Evolutionary conservation across 2,329 filamentous ascomycete genomes (phyloP).

Genomic region (Stagonosporopsis rhizophila): DNA sequence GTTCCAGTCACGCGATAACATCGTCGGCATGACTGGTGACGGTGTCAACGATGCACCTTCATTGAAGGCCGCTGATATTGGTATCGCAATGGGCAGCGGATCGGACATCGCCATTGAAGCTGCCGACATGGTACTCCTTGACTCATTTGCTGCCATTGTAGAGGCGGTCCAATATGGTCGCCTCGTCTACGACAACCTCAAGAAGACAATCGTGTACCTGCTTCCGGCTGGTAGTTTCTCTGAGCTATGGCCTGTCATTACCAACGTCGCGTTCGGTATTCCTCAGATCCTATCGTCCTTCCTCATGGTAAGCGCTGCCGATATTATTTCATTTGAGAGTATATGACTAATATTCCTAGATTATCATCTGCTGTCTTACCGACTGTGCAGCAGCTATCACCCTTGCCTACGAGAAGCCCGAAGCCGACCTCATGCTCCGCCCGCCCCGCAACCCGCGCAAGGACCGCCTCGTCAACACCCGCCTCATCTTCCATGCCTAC

Average conservation of each 20-base stretch:
- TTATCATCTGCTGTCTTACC: slow-evolving; percentile 70
- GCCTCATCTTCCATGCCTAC: slow-evolving; percentile 76
- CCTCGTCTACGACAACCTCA: slow-evolving; percentile 80
- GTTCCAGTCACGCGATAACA: slow-evolving; percentile 67
- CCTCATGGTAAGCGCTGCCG: slow-evolving; percentile 60
- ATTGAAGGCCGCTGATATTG: slow-evolving; percentile 65
- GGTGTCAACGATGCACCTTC: slow-evolving; percentile 61
- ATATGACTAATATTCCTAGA: slow-evolving; percentile 4
- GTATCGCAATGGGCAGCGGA: slow-evolving; percentile 65
- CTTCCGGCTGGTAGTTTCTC: slow-evolving; percentile 76
- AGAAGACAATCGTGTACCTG: slow-evolving; percentile 78
- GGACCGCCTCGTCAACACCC: slow-evolving; percentile 76
- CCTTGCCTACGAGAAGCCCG: slow-evolving; percentile 77
- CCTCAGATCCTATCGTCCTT: slow-evolving; percentile 77
- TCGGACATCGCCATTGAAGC: slow-evolving; percentile 69
- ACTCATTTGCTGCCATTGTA: slow-evolving; percentile 75
- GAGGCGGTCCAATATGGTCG: slow-evolving; percentile 75
- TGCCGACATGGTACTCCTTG: slow-evolving; percentile 68
- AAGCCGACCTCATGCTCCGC: slow-evolving; percentile 75
- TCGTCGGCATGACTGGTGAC: slow-evolving; percentile 61
- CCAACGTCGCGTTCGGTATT: slow-evolving; percentile 73
- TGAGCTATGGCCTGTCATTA: slow-evolving; percentile 77
- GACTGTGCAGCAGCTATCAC: slow-evolving; percentile 70
- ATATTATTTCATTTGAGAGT: background rate
- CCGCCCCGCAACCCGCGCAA: slow-evolving; percentile 72